These are phyloP conservation scores for Erythrophleum ivorense DNA, from an alignment of 331 rosid genomes.

Conservation along the genomic window DNA sequence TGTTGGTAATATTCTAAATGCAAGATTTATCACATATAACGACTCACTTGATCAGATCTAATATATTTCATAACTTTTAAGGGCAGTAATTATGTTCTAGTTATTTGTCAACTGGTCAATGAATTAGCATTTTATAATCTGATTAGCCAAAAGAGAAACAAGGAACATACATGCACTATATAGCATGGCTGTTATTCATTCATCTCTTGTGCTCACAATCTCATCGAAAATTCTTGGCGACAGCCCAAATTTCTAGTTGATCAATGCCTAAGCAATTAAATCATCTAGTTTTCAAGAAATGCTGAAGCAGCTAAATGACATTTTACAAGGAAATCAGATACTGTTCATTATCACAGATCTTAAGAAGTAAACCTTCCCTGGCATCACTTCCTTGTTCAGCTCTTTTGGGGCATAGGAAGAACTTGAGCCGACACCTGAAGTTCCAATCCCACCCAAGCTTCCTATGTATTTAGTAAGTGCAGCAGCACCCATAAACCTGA, in stretches of 20 bases:
- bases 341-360: background rate
- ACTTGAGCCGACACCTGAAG: slow-evolving; percentile 98
- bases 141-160: background rate
- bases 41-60: slow-evolving; percentile 6
- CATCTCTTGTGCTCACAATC: slow-evolving; percentile 1
- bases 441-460: slow-evolving; percentile 95
- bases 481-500: slow-evolving; percentile 89
- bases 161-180: background rate
- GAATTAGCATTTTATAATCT: background rate
- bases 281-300: slow-evolving; percentile 24
- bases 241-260: slow-evolving; percentile 18
- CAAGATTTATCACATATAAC: slow-evolving; percentile 20
- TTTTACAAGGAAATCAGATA: slow-evolving; percentile 17
- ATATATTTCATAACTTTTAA: slow-evolving; percentile 11
- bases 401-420: slow-evolving; percentile 95
- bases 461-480: slow-evolving; percentile 98
- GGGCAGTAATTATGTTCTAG: background rate
- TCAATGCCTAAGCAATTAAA: slow-evolving; percentile 24
- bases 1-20: slow-evolving; percentile 9
- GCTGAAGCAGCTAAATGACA: slow-evolving; percentile 23
- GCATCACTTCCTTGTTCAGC: slow-evolving; percentile 84
- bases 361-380: slow-evolving; percentile 82
- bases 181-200: background rate
- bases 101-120: background rate
- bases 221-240: slow-evolving; percentile 29